These are phyloP conservation scores for Bipolaris gigantea DNA, from an alignment of 2,329 filamentous ascomycete genomes.

Conservation along the genomic window DNA sequence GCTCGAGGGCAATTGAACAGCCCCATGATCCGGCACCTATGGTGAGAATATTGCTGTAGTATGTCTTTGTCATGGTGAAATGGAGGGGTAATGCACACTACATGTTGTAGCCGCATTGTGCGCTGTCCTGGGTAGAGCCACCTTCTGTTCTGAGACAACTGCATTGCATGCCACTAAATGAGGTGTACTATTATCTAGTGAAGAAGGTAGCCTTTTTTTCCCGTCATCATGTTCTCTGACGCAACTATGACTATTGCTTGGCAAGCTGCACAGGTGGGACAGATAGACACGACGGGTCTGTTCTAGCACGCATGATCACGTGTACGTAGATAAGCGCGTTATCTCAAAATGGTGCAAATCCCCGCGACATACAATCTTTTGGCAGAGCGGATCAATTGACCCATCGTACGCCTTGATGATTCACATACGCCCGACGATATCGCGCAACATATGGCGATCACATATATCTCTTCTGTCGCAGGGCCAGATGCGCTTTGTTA, in stretches of 20 bases:
- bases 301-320: conserved; percentile 9
- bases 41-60: conserved; percentile 41
- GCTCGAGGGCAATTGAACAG: conserved; percentile 53
- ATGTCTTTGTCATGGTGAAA: conserved; percentile 5
- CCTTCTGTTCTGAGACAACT: conserved; percentile 7
- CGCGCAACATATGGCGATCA: conserved; percentile 9
- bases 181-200: background rate
- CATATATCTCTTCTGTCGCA: background rate
- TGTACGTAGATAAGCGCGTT: conserved; percentile 10
- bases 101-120: conserved; percentile 2
- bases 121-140: conserved; percentile 1
- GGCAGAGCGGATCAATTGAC: background rate
- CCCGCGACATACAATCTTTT: conserved; percentile 5
- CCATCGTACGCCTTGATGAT: conserved; percentile 19
- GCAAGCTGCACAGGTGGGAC: background rate
- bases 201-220: background rate
- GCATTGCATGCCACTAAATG: background rate
- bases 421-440: conserved; percentile 18
- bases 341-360: conserved; percentile 7
- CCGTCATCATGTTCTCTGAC: background rate
- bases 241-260: background rate
- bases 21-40: conserved; percentile 57
- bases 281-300: background rate
- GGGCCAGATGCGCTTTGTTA: conserved; percentile 9
- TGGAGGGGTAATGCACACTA: background rate